A percentile compares a stretch with the other conserved stretches of the same genome.
Conservation (phyloP, 768 basidiomycete genomes). For the Termitomyces sp. region DNA sequence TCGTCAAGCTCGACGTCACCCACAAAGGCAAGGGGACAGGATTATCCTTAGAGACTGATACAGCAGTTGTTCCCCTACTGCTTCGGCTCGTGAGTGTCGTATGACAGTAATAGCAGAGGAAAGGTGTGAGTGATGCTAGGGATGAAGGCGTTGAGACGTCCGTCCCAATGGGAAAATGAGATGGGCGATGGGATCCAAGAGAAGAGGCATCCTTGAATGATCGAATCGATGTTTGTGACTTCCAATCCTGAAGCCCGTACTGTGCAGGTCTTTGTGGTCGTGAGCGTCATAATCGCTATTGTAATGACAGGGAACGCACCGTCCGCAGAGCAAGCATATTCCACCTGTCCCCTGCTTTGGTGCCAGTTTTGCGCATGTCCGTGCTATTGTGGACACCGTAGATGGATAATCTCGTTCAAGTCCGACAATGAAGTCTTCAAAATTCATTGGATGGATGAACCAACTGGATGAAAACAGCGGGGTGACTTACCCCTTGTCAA, state of each 20-base stretch:
- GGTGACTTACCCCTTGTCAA: conserved; percentile 61
- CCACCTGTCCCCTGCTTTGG: conserved; percentile 53
- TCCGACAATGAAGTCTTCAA: conserved; percentile 72
- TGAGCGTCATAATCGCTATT: neutral
- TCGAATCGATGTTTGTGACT: conserved; percentile 67
- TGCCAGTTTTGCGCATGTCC: conserved; percentile 75
- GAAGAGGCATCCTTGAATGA: conserved; percentile 34
- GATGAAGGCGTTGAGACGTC: neutral
- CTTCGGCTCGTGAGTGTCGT: conserved; percentile 54
- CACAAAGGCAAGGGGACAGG: conserved; percentile 31
- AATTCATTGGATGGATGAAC: neutral
- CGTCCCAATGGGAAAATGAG: conserved; percentile 5
- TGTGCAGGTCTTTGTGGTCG: conserved; percentile 52
- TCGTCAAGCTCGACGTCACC: conserved; percentile 21
- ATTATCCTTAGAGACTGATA: conserved; percentile 1
- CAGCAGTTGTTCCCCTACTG: conserved; percentile 31
- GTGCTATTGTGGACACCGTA: conserved; percentile 79
- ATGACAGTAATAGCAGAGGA: conserved; percentile 56
- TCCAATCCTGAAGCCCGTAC: conserved; percentile 67
- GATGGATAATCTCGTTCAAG: conserved; percentile 83
- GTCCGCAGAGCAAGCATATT: conserved; percentile 60
- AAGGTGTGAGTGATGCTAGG: conserved; percentile 25
- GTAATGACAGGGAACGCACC: conserved; percentile 34
- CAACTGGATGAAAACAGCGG: neutral
- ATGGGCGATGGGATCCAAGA: conserved; percentile 22